These are phyloP conservation scores for Gautieria morchelliformis DNA, from an alignment of 768 basidiomycete genomes.

Conservation along the genomic window DNA sequence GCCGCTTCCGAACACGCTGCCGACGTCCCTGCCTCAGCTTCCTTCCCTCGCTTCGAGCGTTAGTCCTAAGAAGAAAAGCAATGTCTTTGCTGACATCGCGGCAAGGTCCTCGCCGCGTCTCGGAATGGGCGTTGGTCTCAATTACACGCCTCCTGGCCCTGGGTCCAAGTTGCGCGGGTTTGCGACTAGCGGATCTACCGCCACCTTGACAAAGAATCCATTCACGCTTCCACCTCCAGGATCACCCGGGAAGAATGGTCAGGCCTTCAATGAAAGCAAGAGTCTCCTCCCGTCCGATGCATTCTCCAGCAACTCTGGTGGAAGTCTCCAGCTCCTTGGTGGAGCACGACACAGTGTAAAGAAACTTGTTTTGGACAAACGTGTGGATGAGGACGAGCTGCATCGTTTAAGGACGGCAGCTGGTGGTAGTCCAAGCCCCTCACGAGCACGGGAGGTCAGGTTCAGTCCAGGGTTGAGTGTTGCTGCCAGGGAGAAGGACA, in stretches of 20 bases:
- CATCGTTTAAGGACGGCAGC: constrained; percentile 22
- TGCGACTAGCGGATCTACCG: constrained; percentile 31
- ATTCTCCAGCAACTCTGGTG: constrained; percentile 40
- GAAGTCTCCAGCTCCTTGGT: constrained; percentile 53
- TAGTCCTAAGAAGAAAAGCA: constrained; percentile 64
- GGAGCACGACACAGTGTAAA: constrained; percentile 78
- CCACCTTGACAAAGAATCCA: constrained; percentile 21
- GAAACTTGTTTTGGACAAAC: constrained; percentile 85
- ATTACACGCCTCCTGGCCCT: constrained; percentile 54
- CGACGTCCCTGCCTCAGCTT: constrained; percentile 67
- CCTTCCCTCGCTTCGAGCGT: constrained; percentile 60
- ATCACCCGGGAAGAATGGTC: constrained; percentile 39
- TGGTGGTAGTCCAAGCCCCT: constrained; percentile 16
- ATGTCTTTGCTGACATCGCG: constrained; percentile 69
- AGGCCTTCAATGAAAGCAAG: constrained; percentile 27
- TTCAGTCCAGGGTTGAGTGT: constrained; percentile 71
- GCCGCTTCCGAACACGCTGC: constrained; percentile 55
- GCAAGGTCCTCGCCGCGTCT: constrained; percentile 64
- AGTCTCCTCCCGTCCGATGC: constrained; percentile 42
- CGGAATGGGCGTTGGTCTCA: constrained; percentile 12
- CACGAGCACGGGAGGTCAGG: constrained; percentile 47
- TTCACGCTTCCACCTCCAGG: constrained; percentile 29
- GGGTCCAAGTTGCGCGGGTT: constrained; percentile 63
- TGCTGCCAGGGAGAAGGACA: constrained; percentile 65
- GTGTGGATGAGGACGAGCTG: constrained; percentile 65